These are phyloP conservation scores for Aspergillus japonicus DNA, from an alignment of 2,329 filamentous ascomycete species.

Conservation along the genomic window DNA sequence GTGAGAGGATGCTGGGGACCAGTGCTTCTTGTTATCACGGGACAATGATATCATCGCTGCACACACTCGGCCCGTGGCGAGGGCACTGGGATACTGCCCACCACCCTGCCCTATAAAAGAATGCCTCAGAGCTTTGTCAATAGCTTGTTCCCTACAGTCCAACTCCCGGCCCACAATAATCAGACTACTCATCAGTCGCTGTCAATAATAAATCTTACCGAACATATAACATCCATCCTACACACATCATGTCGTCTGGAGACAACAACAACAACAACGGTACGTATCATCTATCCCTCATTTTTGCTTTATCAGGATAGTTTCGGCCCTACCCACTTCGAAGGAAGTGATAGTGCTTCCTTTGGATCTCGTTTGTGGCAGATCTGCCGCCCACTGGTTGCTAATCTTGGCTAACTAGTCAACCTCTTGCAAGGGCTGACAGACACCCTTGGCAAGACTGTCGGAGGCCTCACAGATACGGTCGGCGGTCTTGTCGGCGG, in stretches of 20 bases:
- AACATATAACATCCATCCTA: no score
- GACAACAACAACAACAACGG: slow-evolving; percentile 6
- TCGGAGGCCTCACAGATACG: slow-evolving; percentile 28
- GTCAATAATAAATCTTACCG: no score
- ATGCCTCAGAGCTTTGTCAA: neutral
- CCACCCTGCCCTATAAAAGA: neutral
- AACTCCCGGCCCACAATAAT: neutral
- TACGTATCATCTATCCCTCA: neutral
- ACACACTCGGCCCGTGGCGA: slow-evolving; percentile 3
- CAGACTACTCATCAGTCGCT: neutral
- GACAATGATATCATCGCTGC: slow-evolving; percentile 7
- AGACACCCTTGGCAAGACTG: slow-evolving; percentile 6
- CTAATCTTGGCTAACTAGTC: slow-evolving; percentile 8
- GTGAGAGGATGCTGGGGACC: neutral
- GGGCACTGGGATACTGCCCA: neutral
- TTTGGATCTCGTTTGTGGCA: neutral
- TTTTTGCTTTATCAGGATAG: neutral
- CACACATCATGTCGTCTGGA: neutral
- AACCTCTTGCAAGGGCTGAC: slow-evolving; percentile 3
- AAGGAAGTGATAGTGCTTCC: neutral
- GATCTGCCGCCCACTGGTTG: neutral
- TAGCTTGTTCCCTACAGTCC: neutral
- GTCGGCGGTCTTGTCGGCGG: slow-evolving; percentile 2
- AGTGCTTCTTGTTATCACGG: neutral
- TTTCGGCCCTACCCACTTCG: neutral